phyloP scores from a whole-genome alignment of 106 monocot genomes.

The Amphibolis antarctica region DNA sequence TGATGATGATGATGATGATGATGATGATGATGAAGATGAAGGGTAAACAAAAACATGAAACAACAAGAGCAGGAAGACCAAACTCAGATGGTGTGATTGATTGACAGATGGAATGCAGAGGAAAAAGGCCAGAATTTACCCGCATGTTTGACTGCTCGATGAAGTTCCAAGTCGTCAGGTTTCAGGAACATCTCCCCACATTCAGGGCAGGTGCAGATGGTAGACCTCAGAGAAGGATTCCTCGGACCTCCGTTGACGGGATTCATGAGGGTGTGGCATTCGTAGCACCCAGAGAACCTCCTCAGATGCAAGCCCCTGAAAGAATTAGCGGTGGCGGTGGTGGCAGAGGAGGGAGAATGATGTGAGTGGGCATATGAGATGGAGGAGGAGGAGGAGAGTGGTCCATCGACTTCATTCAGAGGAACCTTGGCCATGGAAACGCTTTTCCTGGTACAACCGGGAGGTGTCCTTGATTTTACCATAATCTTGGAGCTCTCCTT shows the following conservation, averaged over 20 bases:
- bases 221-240: constrained; percentile 39
- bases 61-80: not conserved
- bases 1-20: no score
- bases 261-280: constrained; percentile 55
- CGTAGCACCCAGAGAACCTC: constrained; percentile 74
- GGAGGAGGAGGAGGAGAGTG: constrained; percentile 5
- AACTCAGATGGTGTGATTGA: not conserved
- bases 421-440: constrained; percentile 18
- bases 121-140: constrained; percentile 20
- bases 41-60: no score
- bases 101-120: not conserved
- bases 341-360: constrained; percentile 13
- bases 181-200: constrained; percentile 81
- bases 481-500: constrained; percentile 15
- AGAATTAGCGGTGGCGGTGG: constrained; percentile 31
- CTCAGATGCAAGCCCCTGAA: constrained; percentile 58
- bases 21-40: no score
- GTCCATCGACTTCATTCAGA: constrained; percentile 20
- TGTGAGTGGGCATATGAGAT: constrained; percentile 10
- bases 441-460: constrained; percentile 17
- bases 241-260: constrained; percentile 33
- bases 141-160: constrained; percentile 61
- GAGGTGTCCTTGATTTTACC: constrained; percentile 9
- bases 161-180: constrained; percentile 64
- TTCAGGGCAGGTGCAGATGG: constrained; percentile 41